Percentiles rank a stretch among this genome's conserved stretches.
Evolutionary conservation across 345 rosid species (phyloP).

Genomic region (Rubroshorea leprosula): DNA sequence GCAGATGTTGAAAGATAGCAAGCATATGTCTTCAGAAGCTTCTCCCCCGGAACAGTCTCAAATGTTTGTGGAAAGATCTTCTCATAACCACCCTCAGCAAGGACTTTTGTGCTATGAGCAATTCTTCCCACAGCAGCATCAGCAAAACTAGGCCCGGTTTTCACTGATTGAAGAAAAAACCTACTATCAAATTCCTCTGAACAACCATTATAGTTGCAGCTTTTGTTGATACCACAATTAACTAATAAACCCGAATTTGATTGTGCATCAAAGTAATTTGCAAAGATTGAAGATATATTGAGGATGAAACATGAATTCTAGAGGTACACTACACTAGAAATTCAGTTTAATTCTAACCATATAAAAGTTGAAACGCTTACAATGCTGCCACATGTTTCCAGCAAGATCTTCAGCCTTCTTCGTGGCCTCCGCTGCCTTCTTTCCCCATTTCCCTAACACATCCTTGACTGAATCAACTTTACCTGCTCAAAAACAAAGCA

Average conservation of each 20-base stretch:
- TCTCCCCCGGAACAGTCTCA: slow-evolving; percentile 71
- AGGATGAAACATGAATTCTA: background rate
- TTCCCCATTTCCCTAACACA: slow-evolving; percentile 79
- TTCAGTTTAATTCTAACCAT: background rate
- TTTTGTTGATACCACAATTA: too few species aligned
- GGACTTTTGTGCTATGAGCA: slow-evolving; percentile 84
- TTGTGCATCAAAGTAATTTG: too few species aligned
- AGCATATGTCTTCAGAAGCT: slow-evolving; percentile 68
- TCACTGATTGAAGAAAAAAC: slow-evolving; percentile 45
- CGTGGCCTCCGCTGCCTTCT: slow-evolving; percentile 84
- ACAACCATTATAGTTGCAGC: too few species aligned
- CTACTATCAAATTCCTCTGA: background rate
- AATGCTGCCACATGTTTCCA: slow-evolving; percentile 84
- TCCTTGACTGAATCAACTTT: slow-evolving; percentile 80
- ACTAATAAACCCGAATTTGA: too few species aligned
- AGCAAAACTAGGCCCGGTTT: slow-evolving; percentile 84
- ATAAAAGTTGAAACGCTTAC: slow-evolving; percentile 26
- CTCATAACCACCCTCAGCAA: slow-evolving; percentile 97
- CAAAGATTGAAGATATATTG: too few species aligned
- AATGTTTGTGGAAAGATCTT: slow-evolving; percentile 73
- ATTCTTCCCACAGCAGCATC: slow-evolving; percentile 91
- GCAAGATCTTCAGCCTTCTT: slow-evolving; percentile 94
- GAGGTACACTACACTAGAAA: background rate
- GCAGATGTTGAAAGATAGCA: slow-evolving; percentile 95
- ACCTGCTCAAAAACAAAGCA: slow-evolving; percentile 31